Conservation (phyloP, 2,329 filamentous ascomycete genomes). For the Lecanicillium sp. region DNA sequence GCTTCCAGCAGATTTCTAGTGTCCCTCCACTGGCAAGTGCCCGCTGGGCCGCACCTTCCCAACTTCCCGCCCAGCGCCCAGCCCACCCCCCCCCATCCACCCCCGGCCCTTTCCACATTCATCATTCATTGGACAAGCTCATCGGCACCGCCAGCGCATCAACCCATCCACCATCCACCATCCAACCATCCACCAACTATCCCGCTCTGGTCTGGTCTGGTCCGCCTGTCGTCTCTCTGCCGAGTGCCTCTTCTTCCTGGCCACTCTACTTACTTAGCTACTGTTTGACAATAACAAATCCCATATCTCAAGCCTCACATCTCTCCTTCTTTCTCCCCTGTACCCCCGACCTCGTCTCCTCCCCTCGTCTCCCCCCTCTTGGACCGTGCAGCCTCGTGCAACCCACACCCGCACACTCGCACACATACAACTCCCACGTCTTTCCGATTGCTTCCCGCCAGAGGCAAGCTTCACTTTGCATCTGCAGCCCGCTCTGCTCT, state of each 20-base stretch:
- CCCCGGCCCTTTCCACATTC: slow-evolving; percentile 19
- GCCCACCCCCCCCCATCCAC: background rate
- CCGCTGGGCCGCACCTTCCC: too few species aligned
- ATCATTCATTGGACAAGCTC: slow-evolving; percentile 30
- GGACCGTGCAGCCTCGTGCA: too few species aligned
- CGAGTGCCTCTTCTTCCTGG: background rate
- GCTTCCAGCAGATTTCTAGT: too few species aligned
- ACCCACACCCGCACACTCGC: background rate
- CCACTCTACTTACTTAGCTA: background rate
- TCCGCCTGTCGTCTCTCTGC: too few species aligned
- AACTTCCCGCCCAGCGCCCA: background rate
- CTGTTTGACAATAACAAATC: slow-evolving; percentile 30
- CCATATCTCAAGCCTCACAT: slow-evolving; percentile 19
- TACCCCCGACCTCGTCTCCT: background rate
- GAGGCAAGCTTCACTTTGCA: too few species aligned
- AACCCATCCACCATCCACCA: slow-evolving; percentile 19
- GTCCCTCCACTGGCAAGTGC: too few species aligned
- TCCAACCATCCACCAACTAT: slow-evolving; percentile 12
- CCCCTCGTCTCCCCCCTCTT: background rate
- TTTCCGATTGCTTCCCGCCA: background rate
- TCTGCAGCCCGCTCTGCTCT: too few species aligned
- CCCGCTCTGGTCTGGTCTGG: slow-evolving; percentile 8
- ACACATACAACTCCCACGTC: background rate
- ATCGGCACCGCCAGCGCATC: slow-evolving; percentile 36
- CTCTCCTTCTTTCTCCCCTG: slow-evolving; percentile 6